These are phyloP conservation scores for Globisporangium lucens DNA, from an alignment of 352 stramenopile genomes.

Conservation along the genomic window DNA sequence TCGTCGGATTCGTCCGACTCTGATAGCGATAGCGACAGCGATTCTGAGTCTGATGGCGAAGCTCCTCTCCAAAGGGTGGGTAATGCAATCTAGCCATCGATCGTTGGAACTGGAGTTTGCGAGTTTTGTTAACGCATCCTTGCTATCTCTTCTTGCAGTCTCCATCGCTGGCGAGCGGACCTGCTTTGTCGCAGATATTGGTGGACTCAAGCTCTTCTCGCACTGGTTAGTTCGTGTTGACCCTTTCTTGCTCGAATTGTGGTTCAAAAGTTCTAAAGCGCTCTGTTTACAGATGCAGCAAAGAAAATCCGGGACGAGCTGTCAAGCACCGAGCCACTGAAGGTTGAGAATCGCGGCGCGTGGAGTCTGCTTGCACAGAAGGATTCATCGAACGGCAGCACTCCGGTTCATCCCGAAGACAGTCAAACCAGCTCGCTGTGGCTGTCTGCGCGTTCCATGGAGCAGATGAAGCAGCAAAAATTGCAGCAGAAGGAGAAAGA, in stretches of 20 bases:
- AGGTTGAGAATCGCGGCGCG: conserved; percentile 79
- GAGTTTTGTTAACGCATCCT: conserved; percentile 23
- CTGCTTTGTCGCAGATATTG: conserved; percentile 47
- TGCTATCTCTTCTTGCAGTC: conserved; percentile 35
- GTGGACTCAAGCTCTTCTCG: conserved; percentile 27
- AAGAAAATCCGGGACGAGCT: conserved; percentile 82
- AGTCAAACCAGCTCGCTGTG: conserved; percentile 79
- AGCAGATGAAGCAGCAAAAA: conserved; percentile 87
- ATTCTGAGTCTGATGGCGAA: conserved; percentile 71
- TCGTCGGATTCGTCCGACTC: conserved; percentile 82
- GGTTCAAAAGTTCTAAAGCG: neutral
- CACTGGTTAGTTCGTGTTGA: conserved; percentile 46
- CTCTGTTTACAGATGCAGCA: conserved; percentile 38
- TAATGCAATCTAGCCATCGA: conserved; percentile 46
- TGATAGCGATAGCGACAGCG: conserved; percentile 82
- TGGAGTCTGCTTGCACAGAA: conserved; percentile 85
- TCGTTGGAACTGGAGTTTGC: conserved; percentile 12
- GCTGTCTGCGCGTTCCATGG: conserved; percentile 80
- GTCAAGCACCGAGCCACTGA: conserved; percentile 54
- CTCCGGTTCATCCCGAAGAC: conserved; percentile 51
- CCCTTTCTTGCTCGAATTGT: conserved; percentile 3
- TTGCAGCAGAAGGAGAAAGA: conserved; percentile 83
- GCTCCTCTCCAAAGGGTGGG: conserved; percentile 82
- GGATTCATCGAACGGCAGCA: conserved; percentile 58
- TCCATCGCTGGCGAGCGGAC: conserved; percentile 51